Evolutionary conservation across 1,284 basidiomycete genomes (phyloP).

Genomic region (Malassezia caprae): DNA sequence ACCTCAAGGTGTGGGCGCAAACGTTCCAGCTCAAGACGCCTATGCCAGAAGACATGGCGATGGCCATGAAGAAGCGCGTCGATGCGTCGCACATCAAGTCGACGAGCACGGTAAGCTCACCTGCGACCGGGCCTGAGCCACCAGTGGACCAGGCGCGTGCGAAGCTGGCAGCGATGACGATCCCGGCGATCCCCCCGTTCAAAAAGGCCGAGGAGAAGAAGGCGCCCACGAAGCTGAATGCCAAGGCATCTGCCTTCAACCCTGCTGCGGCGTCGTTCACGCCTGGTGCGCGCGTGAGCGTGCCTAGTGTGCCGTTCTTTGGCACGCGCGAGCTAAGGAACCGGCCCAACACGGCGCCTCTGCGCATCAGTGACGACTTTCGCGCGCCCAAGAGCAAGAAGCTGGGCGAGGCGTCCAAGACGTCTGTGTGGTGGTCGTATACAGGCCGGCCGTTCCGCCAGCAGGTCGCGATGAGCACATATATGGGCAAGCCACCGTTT

Average conservation of each 20-base stretch:
- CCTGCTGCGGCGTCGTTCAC: slow-evolving; percentile 52
- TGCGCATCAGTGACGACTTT: slow-evolving; percentile 84
- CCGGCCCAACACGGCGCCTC: slow-evolving; percentile 53
- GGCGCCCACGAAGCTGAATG: slow-evolving; percentile 67
- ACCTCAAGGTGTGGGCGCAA: slow-evolving; percentile 80
- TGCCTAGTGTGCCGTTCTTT: slow-evolving; percentile 71
- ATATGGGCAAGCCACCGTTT: neutral
- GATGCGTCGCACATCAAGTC: slow-evolving; percentile 30
- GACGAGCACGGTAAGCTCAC: slow-evolving; percentile 27
- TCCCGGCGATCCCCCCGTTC: slow-evolving; percentile 85
- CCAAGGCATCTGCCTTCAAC: slow-evolving; percentile 59
- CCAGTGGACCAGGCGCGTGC: slow-evolving; percentile 28
- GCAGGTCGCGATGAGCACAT: slow-evolving; percentile 53
- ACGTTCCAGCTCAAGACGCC: slow-evolving; percentile 93
- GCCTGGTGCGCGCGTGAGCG: slow-evolving; percentile 38
- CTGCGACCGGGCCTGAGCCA: slow-evolving; percentile 17
- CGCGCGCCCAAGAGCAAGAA: slow-evolving; percentile 83
- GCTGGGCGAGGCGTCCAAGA: slow-evolving; percentile 61
- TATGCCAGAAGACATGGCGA: slow-evolving; percentile 84
- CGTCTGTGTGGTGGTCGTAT: slow-evolving; percentile 74
- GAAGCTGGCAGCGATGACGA: slow-evolving; percentile 53
- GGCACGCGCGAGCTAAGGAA: slow-evolving; percentile 62
- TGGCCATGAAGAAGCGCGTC: slow-evolving; percentile 50
- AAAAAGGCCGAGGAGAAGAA: slow-evolving; percentile 48
- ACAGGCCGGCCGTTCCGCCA: slow-evolving; percentile 71